phyloP scores from a whole-genome alignment of 176 grass and related monocot species.

The Cenchrus purpureus region DNA sequence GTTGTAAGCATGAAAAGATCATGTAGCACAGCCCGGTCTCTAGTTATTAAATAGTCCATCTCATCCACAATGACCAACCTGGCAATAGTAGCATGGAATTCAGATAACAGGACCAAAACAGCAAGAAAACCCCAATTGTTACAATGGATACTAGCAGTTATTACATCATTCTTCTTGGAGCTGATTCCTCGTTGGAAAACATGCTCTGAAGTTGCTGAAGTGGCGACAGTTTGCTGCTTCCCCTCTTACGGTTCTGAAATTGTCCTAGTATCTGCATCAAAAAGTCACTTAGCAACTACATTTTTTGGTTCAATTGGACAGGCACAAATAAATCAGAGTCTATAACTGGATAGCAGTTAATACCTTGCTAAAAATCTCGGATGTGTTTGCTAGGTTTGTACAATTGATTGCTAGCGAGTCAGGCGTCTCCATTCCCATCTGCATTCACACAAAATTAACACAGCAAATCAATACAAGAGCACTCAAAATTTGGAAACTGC shows the following conservation, averaged over 20 bases:
- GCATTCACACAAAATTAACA: neutral
- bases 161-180: slow-evolving; percentile 83
- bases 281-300: slow-evolving; percentile 35
- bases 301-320: neutral
- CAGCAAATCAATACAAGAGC: slow-evolving; percentile 11
- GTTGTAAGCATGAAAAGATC: slow-evolving; percentile 97
- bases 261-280: slow-evolving; percentile 77
- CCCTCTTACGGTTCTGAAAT: slow-evolving; percentile 54
- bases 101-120: slow-evolving; percentile 38
- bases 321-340: neutral
- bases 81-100: slow-evolving; percentile 22
- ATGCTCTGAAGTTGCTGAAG: slow-evolving; percentile 80
- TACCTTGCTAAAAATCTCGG: slow-evolving; percentile 92
- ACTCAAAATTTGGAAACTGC: slow-evolving; percentile 21
- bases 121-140: neutral
- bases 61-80: slow-evolving; percentile 93
- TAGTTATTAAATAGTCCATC: slow-evolving; percentile 97
- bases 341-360: neutral
- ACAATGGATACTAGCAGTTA: slow-evolving; percentile 17
- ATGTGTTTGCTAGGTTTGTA: slow-evolving; percentile 70
- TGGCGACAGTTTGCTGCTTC: slow-evolving; percentile 44
- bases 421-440: slow-evolving; percentile 67
- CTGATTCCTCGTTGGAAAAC: slow-evolving; percentile 60
- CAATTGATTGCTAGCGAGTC: slow-evolving; percentile 85
- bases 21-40: slow-evolving; percentile 82